Conservation (phyloP, 2,329 filamentous ascomycete species). For the Epichloe scottii region DNA sequence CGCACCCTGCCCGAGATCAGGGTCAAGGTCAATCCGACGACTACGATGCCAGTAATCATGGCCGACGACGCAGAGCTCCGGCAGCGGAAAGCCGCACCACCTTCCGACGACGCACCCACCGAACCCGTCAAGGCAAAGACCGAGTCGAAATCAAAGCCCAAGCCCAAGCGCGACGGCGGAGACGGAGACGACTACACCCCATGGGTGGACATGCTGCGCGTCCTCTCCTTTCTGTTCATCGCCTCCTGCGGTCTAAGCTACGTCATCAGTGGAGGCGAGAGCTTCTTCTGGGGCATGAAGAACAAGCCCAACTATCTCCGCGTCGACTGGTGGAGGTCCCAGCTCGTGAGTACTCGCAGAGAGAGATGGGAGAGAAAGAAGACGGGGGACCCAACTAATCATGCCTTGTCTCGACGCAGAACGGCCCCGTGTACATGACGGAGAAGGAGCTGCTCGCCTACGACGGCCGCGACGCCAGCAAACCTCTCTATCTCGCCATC, state of each 20-base stretch:
- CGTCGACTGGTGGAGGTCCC: constrained; percentile 43
- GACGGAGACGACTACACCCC: constrained; percentile 50
- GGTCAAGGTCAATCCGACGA: neutral
- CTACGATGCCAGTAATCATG: constrained; percentile 13
- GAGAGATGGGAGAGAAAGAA: neutral
- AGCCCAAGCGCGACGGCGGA: constrained; percentile 17
- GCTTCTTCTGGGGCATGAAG: constrained; percentile 53
- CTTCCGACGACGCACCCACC: constrained; percentile 9
- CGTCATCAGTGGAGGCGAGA: constrained; percentile 59
- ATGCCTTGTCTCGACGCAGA: constrained; percentile 19
- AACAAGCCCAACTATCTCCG: constrained; percentile 50
- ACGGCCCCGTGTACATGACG: constrained; percentile 56
- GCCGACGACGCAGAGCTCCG: constrained; percentile 28
- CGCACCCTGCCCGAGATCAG: neutral
- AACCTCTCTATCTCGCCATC: constrained; percentile 82
- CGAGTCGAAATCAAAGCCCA: constrained; percentile 7
- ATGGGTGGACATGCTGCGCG: constrained; percentile 55
- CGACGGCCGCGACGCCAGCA: constrained; percentile 61
- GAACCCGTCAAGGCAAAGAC: constrained; percentile 12
- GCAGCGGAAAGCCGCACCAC: constrained; percentile 28
- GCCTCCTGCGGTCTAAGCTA: constrained; percentile 62
- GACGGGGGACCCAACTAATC: neutral
- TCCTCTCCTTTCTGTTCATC: constrained; percentile 53
- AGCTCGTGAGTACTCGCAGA: constrained; percentile 37
- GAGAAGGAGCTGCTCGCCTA: constrained; percentile 59